Conservation (phyloP, 106 monocot species). For the Triglochin maritima region DNA sequence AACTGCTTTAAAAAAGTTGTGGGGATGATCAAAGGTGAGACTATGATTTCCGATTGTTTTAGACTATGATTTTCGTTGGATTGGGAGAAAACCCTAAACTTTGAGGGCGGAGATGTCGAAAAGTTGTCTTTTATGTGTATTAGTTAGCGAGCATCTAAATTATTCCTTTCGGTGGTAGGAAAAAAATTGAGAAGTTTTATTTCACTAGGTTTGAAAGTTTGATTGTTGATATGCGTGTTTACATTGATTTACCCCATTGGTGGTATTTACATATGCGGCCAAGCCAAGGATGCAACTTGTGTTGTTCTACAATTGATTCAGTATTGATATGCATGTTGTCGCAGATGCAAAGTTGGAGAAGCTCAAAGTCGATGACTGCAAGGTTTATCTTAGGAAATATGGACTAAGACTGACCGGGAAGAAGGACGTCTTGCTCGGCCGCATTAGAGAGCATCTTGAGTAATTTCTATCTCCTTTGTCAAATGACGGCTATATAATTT, state of each 20-base stretch:
- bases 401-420: constrained; percentile 63
- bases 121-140: background rate
- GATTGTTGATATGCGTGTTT: no score
- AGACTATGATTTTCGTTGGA: background rate
- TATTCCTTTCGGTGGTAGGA: no score
- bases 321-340: background rate
- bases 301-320: no score
- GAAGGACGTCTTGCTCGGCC: constrained; percentile 40
- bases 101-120: background rate
- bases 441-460: constrained; percentile 63
- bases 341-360: constrained; percentile 58
- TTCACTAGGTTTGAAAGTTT: no score
- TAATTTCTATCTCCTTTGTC: constrained; percentile 13
- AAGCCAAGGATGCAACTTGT: no score
- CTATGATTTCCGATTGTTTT: background rate
- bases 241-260: no score
- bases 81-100: background rate
- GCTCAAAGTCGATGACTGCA: constrained; percentile 65
- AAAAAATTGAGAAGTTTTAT: no score
- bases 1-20: constrained; percentile 44
- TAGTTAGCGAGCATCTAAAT: no score
- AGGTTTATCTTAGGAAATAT: constrained; percentile 66
- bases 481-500: background rate
- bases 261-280: no score
- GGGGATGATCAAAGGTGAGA: constrained; percentile 51